phyloP scores from a whole-genome alignment of 2,329 filamentous ascomycete species.

The Phyllosticta citribraziliensis region DNA sequence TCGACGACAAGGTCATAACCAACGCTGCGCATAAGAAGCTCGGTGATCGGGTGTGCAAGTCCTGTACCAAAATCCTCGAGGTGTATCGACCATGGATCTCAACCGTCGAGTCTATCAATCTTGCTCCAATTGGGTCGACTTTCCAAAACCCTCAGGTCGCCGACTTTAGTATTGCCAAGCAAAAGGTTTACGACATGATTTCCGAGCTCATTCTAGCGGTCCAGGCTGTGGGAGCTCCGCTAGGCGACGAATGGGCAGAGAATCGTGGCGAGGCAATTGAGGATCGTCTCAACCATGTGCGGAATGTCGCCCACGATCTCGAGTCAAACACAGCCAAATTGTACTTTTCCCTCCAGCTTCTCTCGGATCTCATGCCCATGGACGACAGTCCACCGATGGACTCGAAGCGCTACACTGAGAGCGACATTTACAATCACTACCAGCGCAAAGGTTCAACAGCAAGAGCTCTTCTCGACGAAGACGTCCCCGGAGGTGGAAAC shows the following conservation, averaged over 20 bases:
- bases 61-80: conserved; percentile 72
- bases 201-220: conserved; percentile 81
- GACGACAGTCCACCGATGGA: conserved; percentile 22
- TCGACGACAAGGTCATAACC: conserved; percentile 74
- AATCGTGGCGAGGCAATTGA: conserved; percentile 84
- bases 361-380: conserved; percentile 67
- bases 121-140: conserved; percentile 65
- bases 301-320: conserved; percentile 65
- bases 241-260: conserved; percentile 93
- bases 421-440: conserved; percentile 22
- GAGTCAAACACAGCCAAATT: conserved; percentile 82
- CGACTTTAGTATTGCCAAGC: conserved; percentile 85
- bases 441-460: conserved; percentile 25
- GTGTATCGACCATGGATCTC: conserved; percentile 84
- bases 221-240: conserved; percentile 80
- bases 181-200: conserved; percentile 85
- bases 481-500: conserved; percentile 28
- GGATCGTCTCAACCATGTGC: conserved; percentile 71
- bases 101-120: conserved; percentile 82
- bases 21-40: conserved; percentile 68
- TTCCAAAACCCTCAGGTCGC: conserved; percentile 76
- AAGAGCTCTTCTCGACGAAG: conserved; percentile 41
- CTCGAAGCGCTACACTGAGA: conserved; percentile 32
- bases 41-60: conserved; percentile 70
- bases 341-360: conserved; percentile 74